phyloP scores from a whole-genome alignment of 2,329 filamentous ascomycete genomes.

The Calonectria pteridis region DNA sequence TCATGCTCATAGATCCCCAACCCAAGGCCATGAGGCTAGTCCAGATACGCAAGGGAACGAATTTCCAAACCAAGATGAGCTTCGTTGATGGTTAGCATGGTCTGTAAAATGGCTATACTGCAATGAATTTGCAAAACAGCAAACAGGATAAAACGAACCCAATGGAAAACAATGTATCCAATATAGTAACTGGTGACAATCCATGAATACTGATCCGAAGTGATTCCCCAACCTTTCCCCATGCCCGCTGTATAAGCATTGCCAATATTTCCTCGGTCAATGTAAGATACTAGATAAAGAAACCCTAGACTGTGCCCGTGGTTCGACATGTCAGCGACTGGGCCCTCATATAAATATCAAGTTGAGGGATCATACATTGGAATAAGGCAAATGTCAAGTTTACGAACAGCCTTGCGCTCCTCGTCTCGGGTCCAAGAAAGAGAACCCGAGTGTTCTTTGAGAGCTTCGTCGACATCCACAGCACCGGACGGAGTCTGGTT shows the following conservation, averaged over 20 bases:
- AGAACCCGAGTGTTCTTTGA: background rate
- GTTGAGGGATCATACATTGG: background rate
- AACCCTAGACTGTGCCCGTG: background rate
- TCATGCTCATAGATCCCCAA: slow-evolving; percentile 25
- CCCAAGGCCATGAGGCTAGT: slow-evolving; percentile 27
- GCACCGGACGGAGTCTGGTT: background rate
- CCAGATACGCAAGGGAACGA: slow-evolving; percentile 35
- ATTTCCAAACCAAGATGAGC: slow-evolving; percentile 34
- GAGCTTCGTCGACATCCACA: background rate
- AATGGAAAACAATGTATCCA: slow-evolving; percentile 11
- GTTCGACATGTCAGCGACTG: background rate
- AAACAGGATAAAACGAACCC: background rate
- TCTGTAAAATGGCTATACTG: too few species aligned
- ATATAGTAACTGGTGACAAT: slow-evolving; percentile 16
- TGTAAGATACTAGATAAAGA: slow-evolving; percentile 23
- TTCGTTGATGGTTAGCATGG: background rate
- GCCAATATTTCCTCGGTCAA: slow-evolving; percentile 24
- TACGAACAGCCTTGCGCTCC: background rate
- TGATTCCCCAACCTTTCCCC: slow-evolving; percentile 18
- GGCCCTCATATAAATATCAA: background rate
- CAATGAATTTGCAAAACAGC: background rate
- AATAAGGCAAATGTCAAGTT: slow-evolving; percentile 2
- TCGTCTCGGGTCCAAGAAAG: slow-evolving; percentile 4
- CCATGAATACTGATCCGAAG: slow-evolving; percentile 1
- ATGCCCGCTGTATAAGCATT: slow-evolving; percentile 24